phyloP scores from a whole-genome alignment of 2,329 filamentous ascomycete species.

The Pyrenophora teres region DNA sequence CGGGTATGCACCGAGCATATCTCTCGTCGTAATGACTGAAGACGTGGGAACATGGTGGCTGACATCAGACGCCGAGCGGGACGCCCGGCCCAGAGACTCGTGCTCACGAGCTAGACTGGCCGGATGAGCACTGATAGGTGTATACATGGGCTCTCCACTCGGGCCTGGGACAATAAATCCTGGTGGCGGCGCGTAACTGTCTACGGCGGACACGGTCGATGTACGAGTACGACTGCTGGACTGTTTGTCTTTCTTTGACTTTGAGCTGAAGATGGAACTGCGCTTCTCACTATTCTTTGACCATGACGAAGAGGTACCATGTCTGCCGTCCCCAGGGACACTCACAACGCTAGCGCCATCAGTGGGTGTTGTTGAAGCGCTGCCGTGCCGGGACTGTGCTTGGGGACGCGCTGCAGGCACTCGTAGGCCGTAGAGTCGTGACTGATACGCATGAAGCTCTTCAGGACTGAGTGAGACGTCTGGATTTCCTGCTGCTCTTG shows the following conservation, averaged over 20 bases:
- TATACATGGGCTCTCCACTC: conserved; percentile 54
- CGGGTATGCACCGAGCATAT: conserved; percentile 48
- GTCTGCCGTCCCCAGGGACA: conserved; percentile 38
- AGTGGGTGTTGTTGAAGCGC: conserved; percentile 35
- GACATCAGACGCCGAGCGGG: conserved; percentile 48
- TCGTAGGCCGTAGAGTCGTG: conserved; percentile 60
- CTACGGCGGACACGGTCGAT: conserved; percentile 28
- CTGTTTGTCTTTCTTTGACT: conserved; percentile 39
- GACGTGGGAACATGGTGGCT: conserved; percentile 28
- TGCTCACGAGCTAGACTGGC: conserved; percentile 43
- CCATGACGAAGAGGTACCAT: conserved; percentile 34
- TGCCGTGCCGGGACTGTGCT: conserved; percentile 23
- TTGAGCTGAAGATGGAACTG: conserved; percentile 37
- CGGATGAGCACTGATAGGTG: conserved; percentile 51
- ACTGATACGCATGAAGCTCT: conserved; percentile 80
- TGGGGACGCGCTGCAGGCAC: conserved; percentile 36
- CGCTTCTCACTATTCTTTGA: conserved; percentile 43
- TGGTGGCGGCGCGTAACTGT: conserved; percentile 44
- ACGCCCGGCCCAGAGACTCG: conserved; percentile 49
- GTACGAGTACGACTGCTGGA: conserved; percentile 37
- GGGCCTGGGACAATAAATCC: conserved; percentile 56
- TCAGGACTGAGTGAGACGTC: conserved; percentile 80
- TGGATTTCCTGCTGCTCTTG: conserved; percentile 73
- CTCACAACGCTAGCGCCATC: conserved; percentile 36
- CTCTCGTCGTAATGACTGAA: conserved; percentile 37